phyloP scores from a whole-genome alignment of 495 filamentous ascomycete species.

The Aspergillus leporis region DNA sequence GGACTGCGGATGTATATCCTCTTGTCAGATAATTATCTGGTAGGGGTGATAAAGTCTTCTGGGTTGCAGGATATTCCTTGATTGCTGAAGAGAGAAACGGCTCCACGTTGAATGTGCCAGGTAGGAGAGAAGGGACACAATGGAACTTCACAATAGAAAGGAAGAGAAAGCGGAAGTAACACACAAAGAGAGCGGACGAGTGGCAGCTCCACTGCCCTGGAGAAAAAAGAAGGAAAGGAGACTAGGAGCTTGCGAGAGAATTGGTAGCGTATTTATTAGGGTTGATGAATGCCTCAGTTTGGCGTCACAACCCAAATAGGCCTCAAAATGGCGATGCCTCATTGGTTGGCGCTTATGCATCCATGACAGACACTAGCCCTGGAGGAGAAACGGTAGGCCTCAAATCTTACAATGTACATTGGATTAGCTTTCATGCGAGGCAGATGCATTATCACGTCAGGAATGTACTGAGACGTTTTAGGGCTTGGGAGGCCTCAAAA shows the following conservation, averaged over 20 bases:
- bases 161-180: neutral
- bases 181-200: neutral
- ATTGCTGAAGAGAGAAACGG: neutral
- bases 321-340: neutral
- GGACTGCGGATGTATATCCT: neutral
- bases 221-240: neutral
- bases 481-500: neutral
- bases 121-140: neutral
- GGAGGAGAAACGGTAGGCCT: neutral
- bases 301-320: neutral
- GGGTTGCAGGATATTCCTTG: neutral
- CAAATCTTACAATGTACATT: neutral
- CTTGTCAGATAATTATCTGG: neutral
- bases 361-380: neutral
- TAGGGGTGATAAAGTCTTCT: neutral
- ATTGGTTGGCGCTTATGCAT: neutral
- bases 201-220: conserved; percentile 1
- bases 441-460: neutral
- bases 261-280: neutral
- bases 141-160: neutral
- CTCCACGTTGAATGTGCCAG: neutral
- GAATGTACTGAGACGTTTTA: neutral
- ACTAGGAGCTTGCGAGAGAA: neutral
- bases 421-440: neutral
- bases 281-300: neutral